Evolutionary conservation across 345 rosid species (phyloP), one percentile per base, ranked within the genome.

Genomic region (Populus davidiana): DNA sequence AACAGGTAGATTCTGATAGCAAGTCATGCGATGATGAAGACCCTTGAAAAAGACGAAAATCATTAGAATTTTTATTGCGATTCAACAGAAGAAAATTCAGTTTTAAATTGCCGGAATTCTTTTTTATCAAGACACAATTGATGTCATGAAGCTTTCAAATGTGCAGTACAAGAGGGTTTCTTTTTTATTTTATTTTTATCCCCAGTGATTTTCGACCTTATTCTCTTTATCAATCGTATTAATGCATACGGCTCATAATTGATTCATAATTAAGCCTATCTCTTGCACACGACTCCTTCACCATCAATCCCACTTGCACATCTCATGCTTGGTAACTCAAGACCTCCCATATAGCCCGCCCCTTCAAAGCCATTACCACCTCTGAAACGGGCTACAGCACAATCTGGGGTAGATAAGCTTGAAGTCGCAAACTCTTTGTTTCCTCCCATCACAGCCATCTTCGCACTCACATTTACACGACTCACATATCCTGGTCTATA

Each of bases 361-460:
- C 47, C 63, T 31, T 75, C 43, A 1, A 23, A 35, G 5, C 62
- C 73, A 50, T 20, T 65, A 36, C 47, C 63, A 31, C 85, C 81
- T 11, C 21, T 76, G 74, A 88, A 89, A 68, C 72, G 75, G 36
- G 89, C 72, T 43, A 83, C 88, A 16, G 77, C 77, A 43, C 94
- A 91, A 74, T 90, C 88, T 8, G 96, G 50, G 21, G 83, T 67
- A 33, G 90, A 88, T 54, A 91, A 76, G 67, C 86, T 84, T 41
- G 91, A 85, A 67, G 91, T 80, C 4, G 73, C 74, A n/a, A 88
- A 91, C 77, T 88, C 88, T 69, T 36, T 79, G 65, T 89, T 87
- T 8, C 96, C 88, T 68, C 96, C 93, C 68, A 89, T 80, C 23
- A 93, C 87, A 8, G 96, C 88, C 96, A 90, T 93, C 38, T 56